Conservation (phyloP, 192 early-diverging fungal genomes). For the Gaertneriomyces semiglobifer region DNA sequence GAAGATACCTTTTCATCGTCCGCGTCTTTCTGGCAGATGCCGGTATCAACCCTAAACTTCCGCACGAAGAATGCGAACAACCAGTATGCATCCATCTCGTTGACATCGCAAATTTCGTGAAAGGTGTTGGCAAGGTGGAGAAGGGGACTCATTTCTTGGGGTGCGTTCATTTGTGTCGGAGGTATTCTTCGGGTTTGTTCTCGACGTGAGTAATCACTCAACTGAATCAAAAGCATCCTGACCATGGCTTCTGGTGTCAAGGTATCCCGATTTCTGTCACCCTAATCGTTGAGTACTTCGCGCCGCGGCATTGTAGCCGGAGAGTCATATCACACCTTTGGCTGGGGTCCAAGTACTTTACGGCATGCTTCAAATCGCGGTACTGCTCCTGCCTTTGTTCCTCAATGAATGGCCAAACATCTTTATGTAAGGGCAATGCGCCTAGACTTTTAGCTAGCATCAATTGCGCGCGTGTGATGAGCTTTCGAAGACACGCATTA, state of each 20-base stretch:
- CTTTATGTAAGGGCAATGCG: constrained; percentile 25
- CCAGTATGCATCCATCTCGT: constrained; percentile 45
- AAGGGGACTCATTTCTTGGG: too few relatives aligned
- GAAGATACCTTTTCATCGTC: background rate
- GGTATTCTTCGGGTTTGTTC: background rate
- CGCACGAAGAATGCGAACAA: constrained; percentile 35
- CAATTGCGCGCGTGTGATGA: constrained; percentile 1
- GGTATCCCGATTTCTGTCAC: background rate
- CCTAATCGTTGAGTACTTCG: too few relatives aligned
- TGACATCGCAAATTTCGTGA: constrained; percentile 43
- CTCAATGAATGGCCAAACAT: constrained; percentile 35
- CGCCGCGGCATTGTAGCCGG: too few relatives aligned
- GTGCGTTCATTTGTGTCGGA: too few relatives aligned
- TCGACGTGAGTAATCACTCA: too few relatives aligned
- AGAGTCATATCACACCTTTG: constrained; percentile 7
- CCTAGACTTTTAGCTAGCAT: constrained; percentile 6
- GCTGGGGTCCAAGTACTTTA: background rate
- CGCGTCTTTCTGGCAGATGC: background rate
- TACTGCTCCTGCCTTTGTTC: constrained; percentile 22
- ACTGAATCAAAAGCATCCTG: constrained; percentile 13
- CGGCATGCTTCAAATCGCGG: constrained; percentile 27
- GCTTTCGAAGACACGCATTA: background rate
- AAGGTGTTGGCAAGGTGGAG: constrained; percentile 33
- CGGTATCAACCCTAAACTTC: background rate
- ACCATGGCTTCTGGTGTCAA: constrained; percentile 9